phyloP scores from a whole-genome alignment of 257 asterid genomes.

The Petunia axillaris region DNA sequence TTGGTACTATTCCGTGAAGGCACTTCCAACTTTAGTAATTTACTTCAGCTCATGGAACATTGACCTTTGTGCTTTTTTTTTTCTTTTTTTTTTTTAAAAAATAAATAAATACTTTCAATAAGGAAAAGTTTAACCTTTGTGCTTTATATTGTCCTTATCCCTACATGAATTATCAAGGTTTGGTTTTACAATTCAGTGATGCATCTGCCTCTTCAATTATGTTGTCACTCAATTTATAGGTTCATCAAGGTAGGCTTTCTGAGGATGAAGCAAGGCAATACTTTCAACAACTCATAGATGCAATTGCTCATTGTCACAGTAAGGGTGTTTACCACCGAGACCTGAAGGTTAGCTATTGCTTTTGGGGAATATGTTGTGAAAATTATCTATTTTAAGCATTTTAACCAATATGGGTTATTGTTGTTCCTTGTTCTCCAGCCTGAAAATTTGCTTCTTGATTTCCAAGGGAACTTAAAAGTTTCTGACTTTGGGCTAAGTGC shows the following conservation, averaged over 20 bases:
- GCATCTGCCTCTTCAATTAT: slow-evolving; percentile 7
- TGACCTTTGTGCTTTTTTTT: not conserved
- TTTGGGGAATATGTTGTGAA: slow-evolving; percentile 24
- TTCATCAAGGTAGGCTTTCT: slow-evolving; percentile 69
- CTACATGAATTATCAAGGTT: not conserved
- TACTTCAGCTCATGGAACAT: not conserved
- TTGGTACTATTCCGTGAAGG: not conserved
- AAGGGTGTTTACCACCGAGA: slow-evolving; percentile 97
- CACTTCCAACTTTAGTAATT: not conserved
- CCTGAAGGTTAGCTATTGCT: slow-evolving; percentile 64
- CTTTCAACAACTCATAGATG: slow-evolving; percentile 96
- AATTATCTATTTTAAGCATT: not conserved
- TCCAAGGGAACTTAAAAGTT: slow-evolving; percentile 79
- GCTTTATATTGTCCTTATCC: not conserved
- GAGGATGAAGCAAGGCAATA: slow-evolving; percentile 80
- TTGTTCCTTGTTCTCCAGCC: slow-evolving; percentile 58
- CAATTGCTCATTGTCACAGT: slow-evolving; percentile 85
- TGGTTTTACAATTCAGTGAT: not conserved
- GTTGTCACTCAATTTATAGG: slow-evolving; percentile 50
- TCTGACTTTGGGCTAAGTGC: slow-evolving; percentile 99
- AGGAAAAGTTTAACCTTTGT: not conserved
- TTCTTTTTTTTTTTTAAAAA: not conserved
- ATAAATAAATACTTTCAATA: no score
- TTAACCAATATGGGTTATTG: slow-evolving; percentile 19
- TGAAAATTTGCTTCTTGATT: slow-evolving; percentile 95